Conservation (phyloP, 2,329 filamentous ascomycete species). For the Aureobasidium uvarum region DNA sequence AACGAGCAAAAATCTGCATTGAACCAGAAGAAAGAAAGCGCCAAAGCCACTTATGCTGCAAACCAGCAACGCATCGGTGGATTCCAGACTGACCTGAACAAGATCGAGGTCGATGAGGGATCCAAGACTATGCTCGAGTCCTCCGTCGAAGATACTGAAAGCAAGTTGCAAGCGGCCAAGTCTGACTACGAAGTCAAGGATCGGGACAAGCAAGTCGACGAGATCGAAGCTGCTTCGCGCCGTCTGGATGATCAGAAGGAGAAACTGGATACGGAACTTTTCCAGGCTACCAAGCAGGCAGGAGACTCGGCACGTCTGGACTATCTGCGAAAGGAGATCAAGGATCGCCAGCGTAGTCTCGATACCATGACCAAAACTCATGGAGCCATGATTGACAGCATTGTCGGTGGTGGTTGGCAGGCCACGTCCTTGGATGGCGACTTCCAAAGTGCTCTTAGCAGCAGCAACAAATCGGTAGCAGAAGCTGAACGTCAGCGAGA, state of each 20-base stretch:
- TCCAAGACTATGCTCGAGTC: constrained; percentile 73
- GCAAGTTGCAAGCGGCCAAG: constrained; percentile 60
- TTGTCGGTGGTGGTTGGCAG: constrained; percentile 67
- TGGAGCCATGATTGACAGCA: constrained; percentile 63
- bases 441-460: constrained; percentile 63
- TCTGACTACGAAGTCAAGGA: constrained; percentile 62
- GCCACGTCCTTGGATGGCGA: constrained; percentile 66
- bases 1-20: constrained; percentile 70
- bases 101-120: constrained; percentile 83
- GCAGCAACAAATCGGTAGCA: constrained; percentile 57
- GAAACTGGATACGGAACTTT: constrained; percentile 72
- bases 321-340: constrained; percentile 74
- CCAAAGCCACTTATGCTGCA: constrained; percentile 67
- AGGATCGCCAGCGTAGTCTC: constrained; percentile 69
- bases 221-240: constrained; percentile 63
- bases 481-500: constrained; percentile 71
- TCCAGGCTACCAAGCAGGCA: constrained; percentile 77
- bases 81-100: constrained; percentile 66
- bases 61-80: constrained; percentile 69
- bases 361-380: constrained; percentile 76
- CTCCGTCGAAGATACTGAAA: constrained; percentile 67
- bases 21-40: constrained; percentile 69
- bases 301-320: constrained; percentile 82
- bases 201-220: constrained; percentile 69
- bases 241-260: constrained; percentile 70